These are phyloP conservation scores for Torulaspora delbrueckii DNA, from an alignment of 805 yeast species.

Conservation along the genomic window DNA sequence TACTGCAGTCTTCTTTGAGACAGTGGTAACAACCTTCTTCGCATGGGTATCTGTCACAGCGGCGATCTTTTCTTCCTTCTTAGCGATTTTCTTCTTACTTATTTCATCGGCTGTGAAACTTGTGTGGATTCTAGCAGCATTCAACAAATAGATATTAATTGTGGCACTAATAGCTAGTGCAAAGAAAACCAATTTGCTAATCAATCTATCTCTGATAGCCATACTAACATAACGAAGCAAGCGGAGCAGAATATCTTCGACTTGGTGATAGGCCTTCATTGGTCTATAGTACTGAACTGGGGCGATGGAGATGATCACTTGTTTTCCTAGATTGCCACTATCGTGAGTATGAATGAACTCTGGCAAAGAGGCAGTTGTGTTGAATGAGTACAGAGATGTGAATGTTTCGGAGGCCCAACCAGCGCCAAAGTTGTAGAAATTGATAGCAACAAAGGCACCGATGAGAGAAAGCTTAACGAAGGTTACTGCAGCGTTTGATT, in stretches of 20 bases:
- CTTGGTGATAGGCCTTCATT: slow-evolving; percentile 47
- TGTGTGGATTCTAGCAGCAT: slow-evolving; percentile 71
- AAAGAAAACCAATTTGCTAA: slow-evolving; percentile 71
- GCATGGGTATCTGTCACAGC: slow-evolving; percentile 16
- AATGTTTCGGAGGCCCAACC: slow-evolving; percentile 59
- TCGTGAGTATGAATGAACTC: slow-evolving; percentile 34
- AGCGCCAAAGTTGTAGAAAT: slow-evolving; percentile 64
- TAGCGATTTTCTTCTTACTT: slow-evolving; percentile 18
- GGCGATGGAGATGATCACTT: slow-evolving; percentile 53
- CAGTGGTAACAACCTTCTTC: slow-evolving; percentile 27
- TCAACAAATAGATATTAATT: slow-evolving; percentile 77
- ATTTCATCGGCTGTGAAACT: slow-evolving; percentile 36
- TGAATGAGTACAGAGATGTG: slow-evolving; percentile 24
- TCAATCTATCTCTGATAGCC: slow-evolving; percentile 73
- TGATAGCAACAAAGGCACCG: slow-evolving; percentile 56
- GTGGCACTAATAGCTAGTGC: slow-evolving; percentile 70
- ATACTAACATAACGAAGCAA: slow-evolving; percentile 52
- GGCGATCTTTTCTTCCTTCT: slow-evolving; percentile 3
- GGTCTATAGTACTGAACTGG: slow-evolving; percentile 57
- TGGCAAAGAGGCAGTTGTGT: slow-evolving; percentile 41
- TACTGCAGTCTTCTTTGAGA: slow-evolving; percentile 13
- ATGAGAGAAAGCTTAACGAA: slow-evolving; percentile 57
- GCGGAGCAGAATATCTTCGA: slow-evolving; percentile 53
- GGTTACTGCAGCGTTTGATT: slow-evolving; percentile 43
- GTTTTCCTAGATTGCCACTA: slow-evolving; percentile 35